Conservation (phyloP, 352 stramenopile genomes). For the Pythium myriotylum region DNA sequence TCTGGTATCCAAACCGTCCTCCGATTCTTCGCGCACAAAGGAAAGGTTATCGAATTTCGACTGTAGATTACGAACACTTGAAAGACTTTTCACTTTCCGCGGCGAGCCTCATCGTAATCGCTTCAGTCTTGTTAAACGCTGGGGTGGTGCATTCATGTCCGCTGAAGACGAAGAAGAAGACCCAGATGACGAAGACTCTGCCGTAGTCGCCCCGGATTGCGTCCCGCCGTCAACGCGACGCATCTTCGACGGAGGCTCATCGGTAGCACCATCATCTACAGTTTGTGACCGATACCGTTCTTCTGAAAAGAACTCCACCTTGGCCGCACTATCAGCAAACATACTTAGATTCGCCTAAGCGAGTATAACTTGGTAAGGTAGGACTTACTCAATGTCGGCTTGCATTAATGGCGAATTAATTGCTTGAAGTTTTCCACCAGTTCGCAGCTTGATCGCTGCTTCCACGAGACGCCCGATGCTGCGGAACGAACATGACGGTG, state of each 20-base stretch:
- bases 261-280: neutral
- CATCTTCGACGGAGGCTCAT: neutral
- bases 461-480: conserved; percentile 85
- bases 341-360: neutral
- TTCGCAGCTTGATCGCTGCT: conserved; percentile 76
- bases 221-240: neutral
- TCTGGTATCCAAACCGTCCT: too few relatives aligned
- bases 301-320: conserved; percentile 1
- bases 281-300: neutral
- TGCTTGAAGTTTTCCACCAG: conserved; percentile 51
- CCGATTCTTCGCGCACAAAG: too few relatives aligned
- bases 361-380: neutral
- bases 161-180: conserved; percentile 10
- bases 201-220: neutral
- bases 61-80: too few relatives aligned
- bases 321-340: neutral
- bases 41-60: too few relatives aligned
- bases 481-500: neutral
- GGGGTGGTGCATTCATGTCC: neutral
- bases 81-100: too few relatives aligned
- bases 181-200: conserved; percentile 10
- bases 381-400: conserved; percentile 63
- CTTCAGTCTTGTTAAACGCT: conserved; percentile 19
- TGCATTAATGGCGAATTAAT: conserved; percentile 56
- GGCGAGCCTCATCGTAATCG: conserved; percentile 15